Base-by-base conservation (phyloP, 768 basidiomycete species). In the Suillus spraguei region DNA sequence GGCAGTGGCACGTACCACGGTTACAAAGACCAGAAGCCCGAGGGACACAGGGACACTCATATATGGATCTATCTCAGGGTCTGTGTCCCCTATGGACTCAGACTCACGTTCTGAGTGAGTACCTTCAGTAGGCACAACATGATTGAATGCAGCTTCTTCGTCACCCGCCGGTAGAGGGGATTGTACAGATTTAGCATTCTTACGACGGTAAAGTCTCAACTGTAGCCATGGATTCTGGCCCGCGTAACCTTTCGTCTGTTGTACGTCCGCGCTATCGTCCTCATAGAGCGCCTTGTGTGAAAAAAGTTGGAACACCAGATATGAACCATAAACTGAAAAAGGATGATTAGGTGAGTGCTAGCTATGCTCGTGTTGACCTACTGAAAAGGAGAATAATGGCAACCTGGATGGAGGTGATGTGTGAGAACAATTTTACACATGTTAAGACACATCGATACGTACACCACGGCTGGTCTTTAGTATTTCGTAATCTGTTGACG, bases 401-500 rank as follows among this genome's bases (percentile, higher is more conserved):
- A 5, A 91, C 88, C 89, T 91, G 65, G 1, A 28, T 56, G 22
- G 9, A 24, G 20, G 1, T 68, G n/a, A 9, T 33, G 1, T 71
- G n/a, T 71, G 55, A 64, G 58, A 35, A 52, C 10, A 46, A 67
- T 24, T 28, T 53, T n/a, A 42, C 33, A 17, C 36, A 13, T 24
- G 22, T 62, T 2, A 54, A 20, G 32, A 41, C 35, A 36, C 35
- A 28, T 4, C 39, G 52, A 16, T n/a, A 77, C 87, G 49, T 67
- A 92, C 91, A 5, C 90, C 91, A 67, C 85, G 91, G 69, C 91
- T 93, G 86, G 91, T 91, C 42, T 80, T 78, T 28, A 94, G 72
- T 62, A 91, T 86, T 58, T 79, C 81, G 67, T 87, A 79, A n/a
- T 70, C 59, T 17, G 73, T 69, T 8, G 74, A 62, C 2, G 60